phyloP scores from a whole-genome alignment of 257 asterid species.

The Rauvolfia tetraphylla region DNA sequence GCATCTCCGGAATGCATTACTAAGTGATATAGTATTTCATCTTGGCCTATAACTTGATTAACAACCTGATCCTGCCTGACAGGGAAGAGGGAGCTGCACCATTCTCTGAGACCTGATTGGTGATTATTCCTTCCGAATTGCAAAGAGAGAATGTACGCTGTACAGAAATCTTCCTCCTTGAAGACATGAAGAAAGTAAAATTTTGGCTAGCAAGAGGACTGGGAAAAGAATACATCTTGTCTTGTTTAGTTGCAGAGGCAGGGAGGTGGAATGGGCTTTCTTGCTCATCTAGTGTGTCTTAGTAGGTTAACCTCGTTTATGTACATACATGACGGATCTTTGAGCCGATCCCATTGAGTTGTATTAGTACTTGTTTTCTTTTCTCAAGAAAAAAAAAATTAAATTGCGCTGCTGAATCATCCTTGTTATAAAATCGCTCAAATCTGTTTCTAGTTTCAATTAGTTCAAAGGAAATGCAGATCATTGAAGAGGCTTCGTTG shows the following conservation, averaged over 20 bases:
- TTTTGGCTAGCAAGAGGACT: background rate
- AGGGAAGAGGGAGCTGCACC: constrained; percentile 55
- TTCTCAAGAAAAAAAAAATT: background rate
- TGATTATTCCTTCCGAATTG: background rate
- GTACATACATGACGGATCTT: background rate
- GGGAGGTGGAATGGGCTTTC: background rate
- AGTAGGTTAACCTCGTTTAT: background rate
- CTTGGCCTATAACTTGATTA: background rate
- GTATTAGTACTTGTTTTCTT: background rate
- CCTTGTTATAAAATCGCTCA: background rate
- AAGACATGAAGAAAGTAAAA: background rate
- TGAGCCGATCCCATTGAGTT: background rate
- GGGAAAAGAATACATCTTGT: too few species aligned
- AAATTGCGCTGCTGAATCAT: background rate
- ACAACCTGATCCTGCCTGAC: background rate
- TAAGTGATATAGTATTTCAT: background rate
- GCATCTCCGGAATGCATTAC: background rate
- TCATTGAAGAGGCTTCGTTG: background rate
- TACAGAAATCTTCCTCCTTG: background rate
- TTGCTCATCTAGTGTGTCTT: background rate
- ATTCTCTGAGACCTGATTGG: constrained; percentile 46
- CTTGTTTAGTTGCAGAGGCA: background rate
- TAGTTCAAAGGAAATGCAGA: background rate
- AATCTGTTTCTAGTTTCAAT: background rate
- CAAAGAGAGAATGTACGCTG: background rate